Percentiles rank a stretch among this genome's conserved stretches.
These are phyloP conservation scores for Cladosporium austrohemisphaericum DNA, from an alignment of 2,329 filamentous ascomycete species.

Conservation along the genomic window DNA sequence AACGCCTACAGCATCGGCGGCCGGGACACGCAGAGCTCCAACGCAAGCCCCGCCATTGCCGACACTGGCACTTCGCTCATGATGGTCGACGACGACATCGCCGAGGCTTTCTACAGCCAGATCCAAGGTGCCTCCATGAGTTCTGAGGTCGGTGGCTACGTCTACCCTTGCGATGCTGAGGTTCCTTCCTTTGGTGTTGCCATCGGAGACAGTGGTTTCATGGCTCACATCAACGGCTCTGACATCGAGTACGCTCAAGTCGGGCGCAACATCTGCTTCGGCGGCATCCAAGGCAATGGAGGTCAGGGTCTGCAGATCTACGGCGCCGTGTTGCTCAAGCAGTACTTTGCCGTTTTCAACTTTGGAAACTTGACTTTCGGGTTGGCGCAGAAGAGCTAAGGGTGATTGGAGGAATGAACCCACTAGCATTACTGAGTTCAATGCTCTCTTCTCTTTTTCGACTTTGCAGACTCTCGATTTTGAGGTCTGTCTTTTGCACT, in stretches of 20 bases:
- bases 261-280: slow-evolving; percentile 58
- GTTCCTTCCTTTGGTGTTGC: slow-evolving; percentile 50
- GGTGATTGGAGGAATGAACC: too few species aligned
- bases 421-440: too few species aligned
- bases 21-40: slow-evolving; percentile 53
- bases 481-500: too few species aligned
- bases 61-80: slow-evolving; percentile 61
- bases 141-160: slow-evolving; percentile 39
- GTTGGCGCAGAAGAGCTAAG: slow-evolving; percentile 44
- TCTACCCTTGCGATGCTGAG: slow-evolving; percentile 41
- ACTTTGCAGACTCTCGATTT: too few species aligned
- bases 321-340: slow-evolving; percentile 60
- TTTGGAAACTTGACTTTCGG: slow-evolving; percentile 51
- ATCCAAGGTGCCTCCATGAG: slow-evolving; percentile 38
- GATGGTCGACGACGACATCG: slow-evolving; percentile 53
- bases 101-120: slow-evolving; percentile 40
- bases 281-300: slow-evolving; percentile 60
- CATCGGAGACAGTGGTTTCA: slow-evolving; percentile 50
- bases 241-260: slow-evolving; percentile 54
- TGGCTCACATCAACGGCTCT: slow-evolving; percentile 29
- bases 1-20: slow-evolving; percentile 55
- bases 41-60: slow-evolving; percentile 42
- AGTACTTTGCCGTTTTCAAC: slow-evolving; percentile 59
- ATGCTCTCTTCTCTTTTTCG: too few species aligned
- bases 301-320: slow-evolving; percentile 56